Evolutionary conservation across 768 basidiomycete species (phyloP), one percentile per base, ranked within the genome.

Genomic region (Lentinula guzmanii): DNA sequence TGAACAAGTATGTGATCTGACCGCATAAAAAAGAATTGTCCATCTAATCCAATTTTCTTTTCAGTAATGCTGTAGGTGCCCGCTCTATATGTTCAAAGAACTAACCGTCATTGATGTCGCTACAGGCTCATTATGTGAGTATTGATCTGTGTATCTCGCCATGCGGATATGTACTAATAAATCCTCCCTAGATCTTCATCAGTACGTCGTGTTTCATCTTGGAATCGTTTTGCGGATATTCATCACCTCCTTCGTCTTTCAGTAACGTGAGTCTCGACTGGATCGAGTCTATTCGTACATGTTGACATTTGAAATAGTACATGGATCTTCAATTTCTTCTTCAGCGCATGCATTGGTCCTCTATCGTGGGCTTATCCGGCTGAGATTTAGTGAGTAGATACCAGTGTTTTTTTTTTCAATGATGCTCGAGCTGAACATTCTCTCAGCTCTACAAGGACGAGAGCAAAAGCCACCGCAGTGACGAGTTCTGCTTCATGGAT

Each of bases 281-380:
- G 34, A 54, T 21, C 13, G 34, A 18, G 35, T 37, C 9, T 46
- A 43, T n/a, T 42, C 16, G 45, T 21, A 34, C 54, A 33, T 1
- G 34, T 16, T 43, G 33, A 53, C 18, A 45, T 11, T 46, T 39
- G 18, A 42, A 35, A 28, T 39, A 77, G 74, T 34, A 80, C 77
- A 15, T 79, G 78, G 77, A 64, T 80, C 41, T 80, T 79, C 73
- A 78, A 79, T 63, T 77, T 79, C 70, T 77, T 78, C 70, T 79
- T 79, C 65, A 76, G 74, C 57, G 71, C 77, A 2, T 78, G 77
- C 55, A 78, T 80, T 37, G 79, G 78, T 1, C 78, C 78, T 7
- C 68, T 79, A 7, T 76, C 75, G 0, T 80, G 79, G 79, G 79
- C 78, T 3, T 77, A 77, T 61, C 78, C 77, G 0, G 77, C 76